A percentile compares a stretch with the other conserved stretches of the same genome.
Evolutionary conservation across 352 stramenopile species (phyloP).

Genomic region (Globisporangium barbulae): DNA sequence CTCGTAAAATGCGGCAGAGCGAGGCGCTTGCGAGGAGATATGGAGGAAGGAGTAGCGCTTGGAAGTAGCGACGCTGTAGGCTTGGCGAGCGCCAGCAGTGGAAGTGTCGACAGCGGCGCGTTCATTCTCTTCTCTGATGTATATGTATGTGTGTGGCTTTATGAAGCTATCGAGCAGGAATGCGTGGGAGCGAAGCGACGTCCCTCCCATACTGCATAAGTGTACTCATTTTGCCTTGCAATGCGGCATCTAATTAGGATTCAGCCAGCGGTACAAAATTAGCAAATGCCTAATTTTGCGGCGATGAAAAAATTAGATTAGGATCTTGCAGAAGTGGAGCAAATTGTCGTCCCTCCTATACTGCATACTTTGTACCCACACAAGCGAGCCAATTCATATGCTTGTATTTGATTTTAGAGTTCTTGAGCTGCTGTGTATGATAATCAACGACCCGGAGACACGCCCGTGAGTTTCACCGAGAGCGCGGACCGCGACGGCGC

Average conservation of each 20-base stretch:
- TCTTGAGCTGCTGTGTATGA: neutral
- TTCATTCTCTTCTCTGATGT: conserved; percentile 1
- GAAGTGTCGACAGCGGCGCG: conserved; percentile 4
- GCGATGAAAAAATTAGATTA: too few species aligned
- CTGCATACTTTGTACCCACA: neutral
- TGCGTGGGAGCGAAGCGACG: neutral
- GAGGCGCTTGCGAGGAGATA: conserved; percentile 13
- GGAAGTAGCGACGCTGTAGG: neutral
- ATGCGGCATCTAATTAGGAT: too few species aligned
- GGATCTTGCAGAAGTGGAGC: too few species aligned
- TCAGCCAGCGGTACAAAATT: too few species aligned
- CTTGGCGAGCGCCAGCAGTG: conserved; percentile 3
- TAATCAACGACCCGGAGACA: neutral
- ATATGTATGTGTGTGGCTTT: neutral
- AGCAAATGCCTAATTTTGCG: too few species aligned
- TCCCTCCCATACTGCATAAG: conserved; percentile 4
- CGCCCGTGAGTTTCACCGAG: neutral
- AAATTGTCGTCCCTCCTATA: too few species aligned
- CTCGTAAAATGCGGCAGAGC: conserved; percentile 30
- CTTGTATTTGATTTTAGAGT: neutral
- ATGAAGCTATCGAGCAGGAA: neutral
- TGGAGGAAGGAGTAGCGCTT: neutral
- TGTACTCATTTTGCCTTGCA: neutral
- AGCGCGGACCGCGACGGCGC: conserved; percentile 22
- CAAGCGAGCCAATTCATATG: conserved; percentile 4